Evolutionary conservation across 495 filamentous ascomycete species (phyloP).

Genomic region (Bathelium albidoporum): DNA sequence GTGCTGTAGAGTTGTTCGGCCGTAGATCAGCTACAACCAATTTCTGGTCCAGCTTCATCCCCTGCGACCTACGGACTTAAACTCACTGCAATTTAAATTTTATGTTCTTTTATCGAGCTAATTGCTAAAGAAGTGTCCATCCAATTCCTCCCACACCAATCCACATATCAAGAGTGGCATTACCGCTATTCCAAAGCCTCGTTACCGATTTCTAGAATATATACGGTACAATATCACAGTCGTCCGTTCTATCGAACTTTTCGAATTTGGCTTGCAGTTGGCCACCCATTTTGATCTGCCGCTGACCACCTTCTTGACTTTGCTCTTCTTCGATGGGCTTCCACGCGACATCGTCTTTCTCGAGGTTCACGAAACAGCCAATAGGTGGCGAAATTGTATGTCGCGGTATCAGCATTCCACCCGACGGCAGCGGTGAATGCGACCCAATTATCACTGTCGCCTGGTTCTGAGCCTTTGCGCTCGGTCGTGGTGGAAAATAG

Average conservation of each 20-base stretch:
- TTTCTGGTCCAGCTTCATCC: too few species aligned
- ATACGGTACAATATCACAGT: slow-evolving; percentile 7
- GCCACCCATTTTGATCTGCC: background rate
- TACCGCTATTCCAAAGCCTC: too few species aligned
- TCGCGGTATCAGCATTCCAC: background rate
- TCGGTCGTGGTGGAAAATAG: background rate
- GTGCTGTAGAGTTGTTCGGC: too few species aligned
- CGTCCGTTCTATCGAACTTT: slow-evolving; percentile 5
- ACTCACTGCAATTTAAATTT: too few species aligned
- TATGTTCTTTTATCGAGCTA: too few species aligned
- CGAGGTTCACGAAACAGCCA: slow-evolving; percentile 2
- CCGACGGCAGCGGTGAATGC: background rate
- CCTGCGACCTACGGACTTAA: too few species aligned
- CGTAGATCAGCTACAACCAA: too few species aligned
- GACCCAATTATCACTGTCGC: slow-evolving; percentile 3
- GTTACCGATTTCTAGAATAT: slow-evolving; percentile 4
- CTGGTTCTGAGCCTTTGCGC: background rate
- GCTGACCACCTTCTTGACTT: background rate
- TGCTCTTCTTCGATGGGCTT: background rate
- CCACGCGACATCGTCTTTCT: background rate
- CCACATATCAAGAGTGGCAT: too few species aligned
- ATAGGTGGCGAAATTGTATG: slow-evolving; percentile 4
- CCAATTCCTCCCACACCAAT: too few species aligned
- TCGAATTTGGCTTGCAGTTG: background rate
- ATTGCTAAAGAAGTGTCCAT: too few species aligned